Base-by-base conservation (phyloP, 148 eudicot genomes). In the Camellia sinensis region DNA sequence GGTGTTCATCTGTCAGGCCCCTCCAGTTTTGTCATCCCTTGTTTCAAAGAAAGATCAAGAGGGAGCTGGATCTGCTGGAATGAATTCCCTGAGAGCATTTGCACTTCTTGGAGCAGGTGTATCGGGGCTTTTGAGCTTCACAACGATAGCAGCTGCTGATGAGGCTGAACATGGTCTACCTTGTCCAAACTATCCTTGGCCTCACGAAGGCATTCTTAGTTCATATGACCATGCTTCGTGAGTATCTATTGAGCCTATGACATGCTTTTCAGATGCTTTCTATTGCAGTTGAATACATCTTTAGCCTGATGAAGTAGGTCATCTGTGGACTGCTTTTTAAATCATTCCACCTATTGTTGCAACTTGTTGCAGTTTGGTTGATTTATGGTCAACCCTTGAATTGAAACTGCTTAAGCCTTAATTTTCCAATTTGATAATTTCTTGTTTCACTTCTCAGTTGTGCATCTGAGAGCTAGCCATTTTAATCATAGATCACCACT, bases 191-290 rank as follows among this genome's bases (percentile, higher is more conserved):
- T 96, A 96, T 85, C 99, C 97, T 37, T 96, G 98, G 99, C 99
- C 99, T 77, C 98, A 96, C 85, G 71, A 76, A 81, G 99, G 98
- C 87, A 92, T 96, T 79, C 91, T 96, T 57, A 93, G 92, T 78
- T 96, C 99, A 76, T 96, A 93, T 84, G 99, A 96, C 73, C 99
- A 96, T 81, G 90, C 95, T 70, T 92, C 97, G 99, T 96, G 82
- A 93, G 99, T 92, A 74, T 71, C 0, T 73, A 3, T 3, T 71
- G 22, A 73, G 41, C 64, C 46, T 7, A 15, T 45, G 7, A 43
- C 45, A 8, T 79, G 22, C 14, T 19, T 72, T 3, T 29, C 44
- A 63, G 29, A 29, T 61, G 62, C 63, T 54, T 14, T 72, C 5
- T 40, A 11, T 73, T 74, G 37, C 76, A 6, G 63, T 52, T 73